A percentile compares a stretch with the other conserved stretches of the same genome.
Conservation (phyloP, 1,139 yeast genomes). For the Scheffersomyces titani region DNA sequence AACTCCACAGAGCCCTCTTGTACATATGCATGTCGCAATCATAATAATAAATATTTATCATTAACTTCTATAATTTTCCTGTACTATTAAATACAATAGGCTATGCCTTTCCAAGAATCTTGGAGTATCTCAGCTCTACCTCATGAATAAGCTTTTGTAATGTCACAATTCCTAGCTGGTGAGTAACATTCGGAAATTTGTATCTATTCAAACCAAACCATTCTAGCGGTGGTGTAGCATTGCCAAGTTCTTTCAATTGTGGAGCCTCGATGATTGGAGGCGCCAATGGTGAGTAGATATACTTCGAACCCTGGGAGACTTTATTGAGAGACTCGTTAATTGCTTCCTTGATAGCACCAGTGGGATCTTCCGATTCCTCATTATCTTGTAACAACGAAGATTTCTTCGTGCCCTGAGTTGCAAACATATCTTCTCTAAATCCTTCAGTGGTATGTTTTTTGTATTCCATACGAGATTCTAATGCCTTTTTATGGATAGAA, state of each 20-base stretch:
- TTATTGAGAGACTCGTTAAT: conserved; percentile 62
- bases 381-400: conserved; percentile 15
- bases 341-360: conserved; percentile 42
- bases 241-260: conserved; percentile 85
- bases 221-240: conserved; percentile 96
- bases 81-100: not conserved
- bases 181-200: conserved; percentile 82
- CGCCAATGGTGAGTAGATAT: conserved; percentile 61
- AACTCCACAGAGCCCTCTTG: not conserved
- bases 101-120: conserved; percentile 42
- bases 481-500: conserved; percentile 55
- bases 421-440: conserved; percentile 16
- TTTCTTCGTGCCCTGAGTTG: conserved; percentile 8
- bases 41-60: not conserved
- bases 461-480: conserved; percentile 38
- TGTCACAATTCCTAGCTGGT: conserved; percentile 71
- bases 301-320: conserved; percentile 62
- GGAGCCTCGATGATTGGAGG: conserved; percentile 89
- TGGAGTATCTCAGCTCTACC: conserved; percentile 53
- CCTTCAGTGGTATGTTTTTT: conserved; percentile 16
- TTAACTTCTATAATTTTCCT: not conserved
- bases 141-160: conserved; percentile 74
- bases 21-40: not conserved
- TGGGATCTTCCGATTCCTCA: conserved; percentile 31
- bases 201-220: conserved; percentile 95